A percentile compares a stretch with the other conserved stretches of the same genome.
Conservation (phyloP, 306 rosid genomes). For the Abrus pulchellus region DNA sequence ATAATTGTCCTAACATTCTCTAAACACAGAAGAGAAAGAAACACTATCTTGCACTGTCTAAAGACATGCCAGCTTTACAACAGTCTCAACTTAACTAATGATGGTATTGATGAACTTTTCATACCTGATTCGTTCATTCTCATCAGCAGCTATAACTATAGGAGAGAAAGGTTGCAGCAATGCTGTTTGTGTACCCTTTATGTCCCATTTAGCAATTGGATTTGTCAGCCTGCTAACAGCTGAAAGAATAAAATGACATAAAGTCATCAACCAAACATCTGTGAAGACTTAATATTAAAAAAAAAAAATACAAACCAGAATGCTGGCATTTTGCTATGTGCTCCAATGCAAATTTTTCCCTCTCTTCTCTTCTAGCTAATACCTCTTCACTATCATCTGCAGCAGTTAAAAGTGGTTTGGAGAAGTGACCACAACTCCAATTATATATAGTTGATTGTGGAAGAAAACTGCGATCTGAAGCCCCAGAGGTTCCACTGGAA, state of each 20-base stretch:
- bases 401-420: slow-evolving; percentile 84
- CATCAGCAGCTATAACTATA: slow-evolving; percentile 90
- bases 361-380: slow-evolving; percentile 85
- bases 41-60: neutral
- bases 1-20: slow-evolving; percentile 1
- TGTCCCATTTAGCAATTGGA: slow-evolving; percentile 94
- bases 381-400: slow-evolving; percentile 81
- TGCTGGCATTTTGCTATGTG: slow-evolving; percentile 92
- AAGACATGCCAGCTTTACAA: slow-evolving; percentile 31
- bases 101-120: slow-evolving; percentile 7
- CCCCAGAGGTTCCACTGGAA: slow-evolving; percentile 66
- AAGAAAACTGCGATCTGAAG: slow-evolving; percentile 85
- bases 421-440: slow-evolving; percentile 98
- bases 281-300: neutral
- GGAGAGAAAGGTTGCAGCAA: slow-evolving; percentile 97
- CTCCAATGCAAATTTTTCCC: slow-evolving; percentile 89
- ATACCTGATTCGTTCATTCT: slow-evolving; percentile 95
- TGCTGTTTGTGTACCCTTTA: slow-evolving; percentile 77
- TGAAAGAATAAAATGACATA: slow-evolving; percentile 53
- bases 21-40: neutral
- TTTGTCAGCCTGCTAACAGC: slow-evolving; percentile 87
- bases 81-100: slow-evolving; percentile 30
- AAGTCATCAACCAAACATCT: slow-evolving; percentile 29
- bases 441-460: slow-evolving; percentile 92
- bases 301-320: slow-evolving; percentile 67